Base-by-base conservation (phyloP, 768 basidiomycete species). In the Dioszegia hungarica region DNA sequence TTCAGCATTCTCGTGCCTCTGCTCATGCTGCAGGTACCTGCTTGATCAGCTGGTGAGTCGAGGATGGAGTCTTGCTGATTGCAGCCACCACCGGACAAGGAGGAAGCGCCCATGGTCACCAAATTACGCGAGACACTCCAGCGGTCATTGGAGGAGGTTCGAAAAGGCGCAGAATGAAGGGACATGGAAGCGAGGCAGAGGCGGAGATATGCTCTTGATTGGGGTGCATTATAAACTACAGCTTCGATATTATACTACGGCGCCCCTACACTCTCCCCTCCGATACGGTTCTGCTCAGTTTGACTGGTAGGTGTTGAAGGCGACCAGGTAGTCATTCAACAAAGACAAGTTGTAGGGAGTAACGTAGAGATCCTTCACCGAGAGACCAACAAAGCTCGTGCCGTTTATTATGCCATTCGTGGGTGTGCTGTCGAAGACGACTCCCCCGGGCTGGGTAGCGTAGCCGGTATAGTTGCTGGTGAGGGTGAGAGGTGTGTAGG, bases 141-240 rank as follows among this genome's bases (percentile, higher is more conserved):
- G 31, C 57, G 48, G 14, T 55, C 66, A 11, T 31, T 70, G 28
- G 62, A 65, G 44, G 62, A 70, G 39, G 68, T 70, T 0, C 45
- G 62, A 2, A 65, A 70, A 39, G 57, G 57, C n/a, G 68, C 68
- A 3, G 66, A 70, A 39, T 64, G 40, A 27, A 28, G 12, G 31
- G 5, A 38, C 5, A 22, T 25, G 14, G 53, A 54, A 39, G 50
- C 41, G 20, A 57, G 54, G 67, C 70, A 37, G 57, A 72, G 31
- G 83, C 83, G 15, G 85, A 79, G 53, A 85, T 77, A 59, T 84
- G 81, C n/a, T n/a, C n/a, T n/a, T n/a, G n/a, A n/a, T n/a, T n/a
- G n/a, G n/a, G n/a, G n/a, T n/a, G n/a, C n/a, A n/a, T n/a, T n/a
- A n/a, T n/a, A n/a, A n/a, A n/a, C n/a, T n/a, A n/a, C n/a, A n/a